Percentiles rank a stretch among this genome's conserved stretches.
Evolutionary conservation across 495 filamentous ascomycete genomes (phyloP).

Genomic region (Clavariopsis aquatica): DNA sequence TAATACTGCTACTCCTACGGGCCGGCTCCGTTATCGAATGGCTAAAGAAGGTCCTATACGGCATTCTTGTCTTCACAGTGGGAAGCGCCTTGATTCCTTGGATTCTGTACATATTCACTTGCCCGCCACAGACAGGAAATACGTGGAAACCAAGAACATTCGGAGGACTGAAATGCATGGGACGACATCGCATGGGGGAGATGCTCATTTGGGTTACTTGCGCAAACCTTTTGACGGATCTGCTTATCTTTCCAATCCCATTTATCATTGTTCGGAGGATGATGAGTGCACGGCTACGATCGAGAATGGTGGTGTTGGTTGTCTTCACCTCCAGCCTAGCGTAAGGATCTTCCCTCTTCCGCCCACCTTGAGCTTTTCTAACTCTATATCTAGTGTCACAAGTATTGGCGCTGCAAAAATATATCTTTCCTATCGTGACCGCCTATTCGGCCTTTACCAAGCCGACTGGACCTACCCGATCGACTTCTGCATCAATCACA

Average conservation of each 20-base stretch:
- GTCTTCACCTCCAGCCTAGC: constrained; percentile 37
- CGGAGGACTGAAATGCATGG: constrained; percentile 33
- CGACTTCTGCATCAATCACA: constrained; percentile 39
- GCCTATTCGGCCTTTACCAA: constrained; percentile 28
- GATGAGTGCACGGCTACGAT: constrained; percentile 37
- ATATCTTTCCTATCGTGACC: constrained; percentile 36
- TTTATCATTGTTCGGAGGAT: constrained; percentile 35
- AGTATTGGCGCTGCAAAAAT: constrained; percentile 35
- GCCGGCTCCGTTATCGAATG: constrained; percentile 35
- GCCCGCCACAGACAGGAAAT: constrained; percentile 35
- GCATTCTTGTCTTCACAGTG: constrained; percentile 33
- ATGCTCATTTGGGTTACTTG: constrained; percentile 38
- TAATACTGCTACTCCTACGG: constrained; percentile 32
- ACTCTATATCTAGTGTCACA: constrained; percentile 29
- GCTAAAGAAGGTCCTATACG: constrained; percentile 34
- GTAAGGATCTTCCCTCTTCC: constrained; percentile 9
- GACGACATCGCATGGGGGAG: constrained; percentile 30
- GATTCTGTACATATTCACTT: constrained; percentile 36
- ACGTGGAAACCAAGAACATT: constrained; percentile 36
- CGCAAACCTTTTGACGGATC: constrained; percentile 35
- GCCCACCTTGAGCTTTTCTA: background rate
- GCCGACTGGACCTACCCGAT: constrained; percentile 38
- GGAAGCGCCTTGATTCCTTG: constrained; percentile 32
- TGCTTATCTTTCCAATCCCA: constrained; percentile 37
- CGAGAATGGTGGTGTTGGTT: constrained; percentile 33